Evolutionary conservation across 2,329 filamentous ascomycete genomes (phyloP).

Genomic region (Alternaria infectoria): DNA sequence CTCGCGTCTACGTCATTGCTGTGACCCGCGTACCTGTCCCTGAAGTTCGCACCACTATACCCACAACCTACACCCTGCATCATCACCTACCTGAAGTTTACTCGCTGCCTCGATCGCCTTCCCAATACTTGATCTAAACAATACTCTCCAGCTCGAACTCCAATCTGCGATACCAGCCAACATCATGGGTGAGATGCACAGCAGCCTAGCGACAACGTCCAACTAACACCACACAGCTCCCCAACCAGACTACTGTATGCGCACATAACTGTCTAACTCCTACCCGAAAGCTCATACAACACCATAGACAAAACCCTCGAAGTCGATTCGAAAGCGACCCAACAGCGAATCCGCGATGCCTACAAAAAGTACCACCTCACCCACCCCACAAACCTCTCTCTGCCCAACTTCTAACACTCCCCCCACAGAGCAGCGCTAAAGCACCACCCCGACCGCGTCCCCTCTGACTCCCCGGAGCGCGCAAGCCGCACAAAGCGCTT

Average conservation of each 20-base stretch:
- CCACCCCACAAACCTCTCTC: background rate
- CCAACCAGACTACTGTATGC: slow-evolving; percentile 36
- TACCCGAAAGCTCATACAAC: background rate
- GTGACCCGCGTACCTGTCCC: slow-evolving; percentile 10
- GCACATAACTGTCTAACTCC: background rate
- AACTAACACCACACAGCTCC: slow-evolving; percentile 27
- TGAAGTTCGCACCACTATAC: background rate
- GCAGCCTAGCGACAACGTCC: slow-evolving; percentile 1
- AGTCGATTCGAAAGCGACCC: slow-evolving; percentile 73
- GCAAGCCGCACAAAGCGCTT: slow-evolving; percentile 82
- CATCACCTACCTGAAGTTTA: background rate
- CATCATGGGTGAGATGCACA: slow-evolving; percentile 29
- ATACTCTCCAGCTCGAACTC: background rate
- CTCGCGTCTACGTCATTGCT: slow-evolving; percentile 25
- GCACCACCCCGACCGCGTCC: slow-evolving; percentile 90
- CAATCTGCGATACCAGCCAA: background rate
- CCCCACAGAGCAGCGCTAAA: slow-evolving; percentile 77
- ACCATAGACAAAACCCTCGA: slow-evolving; percentile 60
- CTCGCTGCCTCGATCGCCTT: background rate
- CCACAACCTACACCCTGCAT: background rate
- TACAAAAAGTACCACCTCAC: slow-evolving; percentile 75
- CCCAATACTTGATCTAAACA: background rate
- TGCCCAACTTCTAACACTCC: slow-evolving; percentile 4
- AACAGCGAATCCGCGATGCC: slow-evolving; percentile 86
- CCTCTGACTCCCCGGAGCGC: slow-evolving; percentile 82